Evolutionary conservation across 192 early-diverging fungal genomes (phyloP), one percentile per base, ranked within the genome.

Genomic region (Umbelopsis isabellina): DNA sequence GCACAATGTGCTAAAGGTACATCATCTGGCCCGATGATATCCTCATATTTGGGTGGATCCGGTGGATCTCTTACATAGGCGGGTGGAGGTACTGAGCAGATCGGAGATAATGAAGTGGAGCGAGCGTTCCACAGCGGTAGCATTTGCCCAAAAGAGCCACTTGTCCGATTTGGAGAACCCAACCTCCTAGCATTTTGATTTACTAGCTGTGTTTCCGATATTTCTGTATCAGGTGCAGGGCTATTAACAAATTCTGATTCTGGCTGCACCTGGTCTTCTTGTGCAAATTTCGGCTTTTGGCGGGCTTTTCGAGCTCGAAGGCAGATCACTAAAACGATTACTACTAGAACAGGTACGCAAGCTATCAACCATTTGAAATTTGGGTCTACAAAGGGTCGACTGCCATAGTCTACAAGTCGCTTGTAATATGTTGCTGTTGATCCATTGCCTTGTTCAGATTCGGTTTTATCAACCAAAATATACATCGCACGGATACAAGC

Each of bases 351-450:
- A 33, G 66, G 66, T 5, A 67, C 16, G 23, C 45, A 49, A 48
- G 47, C 66, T 30, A 67, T 30, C 22, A 67, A 45, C 66, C 66
- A 67, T 67, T 67, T 49, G 66, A 67, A 61, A 33, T 61, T 61
- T 0, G 55, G 55, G 30, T 61, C 33, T 15, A 61, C 30, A 25
- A 35, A 61, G 2, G 55, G 55, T 35, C 55, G 55, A 18, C 30
- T 61, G 4, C 27, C 55, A 35, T 61, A 61, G 30, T 61, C 55
- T n/a, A 61, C 55, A 33, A 61, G 30, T 30, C 55, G 55, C 30
- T 61, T 61, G 33, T 61, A 52, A 22, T 25, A n/a, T 3, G 2
- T 11, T 16, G 27, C 15, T 61, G 30, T 6, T 33, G 25, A 61
- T 18, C 8, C 12, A 30, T 37, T 10, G 55, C 33, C 55, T 5